Base-by-base conservation (phyloP, 768 basidiomycete species). In the Termitomyces sp. region DNA sequence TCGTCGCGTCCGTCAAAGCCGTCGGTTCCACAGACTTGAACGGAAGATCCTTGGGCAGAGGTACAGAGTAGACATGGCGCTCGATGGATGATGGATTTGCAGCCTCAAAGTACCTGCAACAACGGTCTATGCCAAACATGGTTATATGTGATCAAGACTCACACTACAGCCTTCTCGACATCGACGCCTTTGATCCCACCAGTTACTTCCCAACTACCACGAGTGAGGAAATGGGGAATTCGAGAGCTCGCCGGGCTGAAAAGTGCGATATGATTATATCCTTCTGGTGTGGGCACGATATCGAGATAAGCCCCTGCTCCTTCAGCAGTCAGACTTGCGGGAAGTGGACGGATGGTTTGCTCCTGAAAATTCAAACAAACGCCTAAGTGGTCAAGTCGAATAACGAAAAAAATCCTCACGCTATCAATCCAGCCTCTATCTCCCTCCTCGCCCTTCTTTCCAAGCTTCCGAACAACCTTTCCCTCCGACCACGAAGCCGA, bases 371-470 rank as follows among this genome's bases (percentile, higher is more conserved):
- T 10, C 20, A 48, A 20, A 32, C 3, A 22, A 40, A 43, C 10
- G 27, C 18, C 3, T 54, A 10, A 39, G 33, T 44, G 40, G 39
- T 20, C 10, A 12, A 25, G 18, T 1, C 16, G n/a, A n/a, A n/a
- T n/a, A n/a, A n/a, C n/a, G n/a, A n/a, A n/a, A 11, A 43, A 15
- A 38, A 23, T 15, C 23, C 87, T 56, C 59, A 92, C 94, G 56
- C 82, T 73, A 48, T 98, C 91, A 57, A 98, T 93, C 97, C 97
- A 99, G 1, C 97, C 97, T 35, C 84, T 84, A 64, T 97, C 96
- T 0, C 85, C 88, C 64, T 96, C 80, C 63, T 94, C 95, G 6
- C 92, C 96, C 33, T 85, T 66, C 65, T 83, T 80, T 4, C 94
- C 96, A 10, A 96, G 76, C 56, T 76, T 86, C 54, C 96, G 75